Base-by-base conservation (phyloP, 805 yeast genomes). In the Starmerella gropengiesseri region DNA sequence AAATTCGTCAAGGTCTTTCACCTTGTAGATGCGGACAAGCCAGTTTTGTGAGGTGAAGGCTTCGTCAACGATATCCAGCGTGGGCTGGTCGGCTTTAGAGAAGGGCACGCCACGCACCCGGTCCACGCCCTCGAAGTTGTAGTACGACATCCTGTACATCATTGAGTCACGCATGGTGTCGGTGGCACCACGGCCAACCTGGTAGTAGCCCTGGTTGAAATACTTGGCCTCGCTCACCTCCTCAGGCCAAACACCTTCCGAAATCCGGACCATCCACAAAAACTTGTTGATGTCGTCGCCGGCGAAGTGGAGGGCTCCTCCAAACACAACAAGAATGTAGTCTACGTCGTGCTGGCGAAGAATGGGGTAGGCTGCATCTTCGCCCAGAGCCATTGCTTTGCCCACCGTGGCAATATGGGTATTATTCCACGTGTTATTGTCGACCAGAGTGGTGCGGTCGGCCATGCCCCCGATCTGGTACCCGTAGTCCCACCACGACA, bases 401-500 rank as follows among this genome's bases (percentile, higher is more conserved):
- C 99, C 99, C 43, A 91, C 98, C 13, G 95, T 86, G 53, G 98
- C 99, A 64, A 91, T 93, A 62, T 91, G 99, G 3, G 98, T 91
- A 69, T 91, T 91, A 63, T 91, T 91, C 98, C 99, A 91, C 9
- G 99, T 91, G 67, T 91, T 91, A 73, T 91, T 91, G 64, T 91
- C 99, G 30, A 93, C 99, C 54, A 91, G 71, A 5, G 99, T 91
- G 51, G 97, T 89, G 60, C 99, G 77, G 65, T 91, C 98, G 35
- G 98, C 98, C 97, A 91, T 91, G 50, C 99, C 99, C 55, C 98
- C 98, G 57, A 91, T 91, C 69, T 91, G 99, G 65, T 91, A 91
- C 43, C 99, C 99, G 60, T 93, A 93, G 69, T 93, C 98, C 99
- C 99, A 91, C 98, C 99, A 91, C 9, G 96, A 80, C 81, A 93